Percentiles rank a stretch among this genome's conserved stretches.
Evolutionary conservation across 345 rosid genomes (phyloP).

Genomic region (Lumnitzera littorea): DNA sequence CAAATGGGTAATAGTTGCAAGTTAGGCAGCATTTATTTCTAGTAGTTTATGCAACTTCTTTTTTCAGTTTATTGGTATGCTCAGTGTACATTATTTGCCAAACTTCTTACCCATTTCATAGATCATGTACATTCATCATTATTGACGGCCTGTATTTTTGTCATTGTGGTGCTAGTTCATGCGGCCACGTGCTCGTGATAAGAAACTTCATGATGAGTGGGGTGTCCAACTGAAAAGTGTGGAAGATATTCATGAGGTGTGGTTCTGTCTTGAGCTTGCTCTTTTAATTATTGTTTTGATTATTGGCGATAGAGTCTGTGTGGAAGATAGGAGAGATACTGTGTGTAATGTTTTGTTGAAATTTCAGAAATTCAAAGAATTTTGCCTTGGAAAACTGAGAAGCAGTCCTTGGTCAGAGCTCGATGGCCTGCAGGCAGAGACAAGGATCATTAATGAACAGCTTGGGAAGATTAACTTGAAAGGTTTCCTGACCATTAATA

Average conservation of each 20-base stretch:
- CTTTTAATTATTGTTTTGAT: not conserved
- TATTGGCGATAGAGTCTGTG: not conserved
- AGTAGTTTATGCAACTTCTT: too few species aligned
- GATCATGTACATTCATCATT: not conserved
- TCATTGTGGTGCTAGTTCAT: constrained; percentile 37
- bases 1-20: too few species aligned
- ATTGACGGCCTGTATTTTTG: too few species aligned
- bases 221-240: constrained; percentile 52
- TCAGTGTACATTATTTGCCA: too few species aligned
- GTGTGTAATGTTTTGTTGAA: not conserved
- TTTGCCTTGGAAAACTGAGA: constrained; percentile 72
- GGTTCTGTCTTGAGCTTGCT: constrained; percentile 1
- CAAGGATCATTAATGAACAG: constrained; percentile 77
- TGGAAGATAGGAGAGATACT: too few species aligned
- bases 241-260: constrained; percentile 81
- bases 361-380: constrained; percentile 72
- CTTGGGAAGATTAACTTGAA: constrained; percentile 77
- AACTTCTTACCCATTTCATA: too few species aligned
- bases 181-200: constrained; percentile 81
- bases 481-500: constrained; percentile 89
- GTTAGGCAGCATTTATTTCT: too few species aligned
- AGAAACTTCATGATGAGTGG: constrained; percentile 92
- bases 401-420: constrained; percentile 97
- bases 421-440: constrained; percentile 91
- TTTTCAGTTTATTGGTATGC: too few species aligned